Base-by-base conservation (phyloP, 2,329 filamentous ascomycete species). In the Aspergillus persii region DNA sequence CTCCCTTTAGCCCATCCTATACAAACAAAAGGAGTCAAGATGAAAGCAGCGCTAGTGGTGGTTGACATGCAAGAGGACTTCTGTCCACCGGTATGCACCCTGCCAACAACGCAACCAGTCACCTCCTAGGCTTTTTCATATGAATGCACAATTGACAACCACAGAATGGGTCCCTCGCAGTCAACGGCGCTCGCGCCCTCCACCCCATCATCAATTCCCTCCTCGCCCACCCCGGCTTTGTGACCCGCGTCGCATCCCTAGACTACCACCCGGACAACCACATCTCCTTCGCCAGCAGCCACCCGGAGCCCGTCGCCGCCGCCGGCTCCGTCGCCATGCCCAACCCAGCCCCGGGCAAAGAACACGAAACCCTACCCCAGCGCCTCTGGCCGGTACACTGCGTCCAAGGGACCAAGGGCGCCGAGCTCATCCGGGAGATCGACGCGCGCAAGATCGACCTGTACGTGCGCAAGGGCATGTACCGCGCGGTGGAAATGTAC, bases 11-110 rank as follows among this genome's bases (percentile, higher is more conserved):
- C 18, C 18, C 18, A 39, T 4, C 11, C 36, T 15, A 39, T 39
- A 41, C 36, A n/a, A 41, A 31, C 30, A 31, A 31, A 31, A 36
- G 36, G n/a, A 41, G 5, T 26, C 58, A 61, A 54, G 27, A 68
- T 66, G 65, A 66, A 52, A 53, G 82, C 86, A 49, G 86, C 86
- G n/a, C 75, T 89, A 41, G 76, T 96, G 51, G 83, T 96, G 9
- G 89, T 96, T 55, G 93, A 97, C 76, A 83, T 96, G 71, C 95
- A 98, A 77, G 89, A 97, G 75, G 94, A 98, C 79, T 98, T 97
- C 75, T 96, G 92, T 75, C 90, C 91, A 60, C 92, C 93, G 11
- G 92, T 95, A 78, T 79, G 88, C 66, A 26, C 31, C 26, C 23
- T 39, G n/a, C 12, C 9, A 39, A 3, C 46, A 7, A 48, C 56